A percentile compares a stretch with the other conserved stretches of the same genome.
These are phyloP conservation scores for Lolium rigidum DNA, from an alignment of 176 grass and related monocot species.

Conservation along the genomic window DNA sequence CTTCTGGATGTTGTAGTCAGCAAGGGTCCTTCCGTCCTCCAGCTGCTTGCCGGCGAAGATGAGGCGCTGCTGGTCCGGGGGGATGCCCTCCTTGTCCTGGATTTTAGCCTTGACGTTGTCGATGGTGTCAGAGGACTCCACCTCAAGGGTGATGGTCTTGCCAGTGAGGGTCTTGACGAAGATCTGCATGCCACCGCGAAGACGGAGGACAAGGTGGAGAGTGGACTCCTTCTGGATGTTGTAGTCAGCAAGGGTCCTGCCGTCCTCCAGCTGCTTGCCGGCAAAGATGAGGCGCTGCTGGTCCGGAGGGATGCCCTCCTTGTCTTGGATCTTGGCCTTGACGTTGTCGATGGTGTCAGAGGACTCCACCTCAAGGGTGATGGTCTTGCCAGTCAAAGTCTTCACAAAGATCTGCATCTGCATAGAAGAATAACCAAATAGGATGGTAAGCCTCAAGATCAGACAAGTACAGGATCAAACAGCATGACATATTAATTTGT, in stretches of 20 bases:
- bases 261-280: constrained; percentile 67
- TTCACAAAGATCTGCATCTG: constrained; percentile 75
- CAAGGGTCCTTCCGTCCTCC: constrained; percentile 64
- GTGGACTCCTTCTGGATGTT: too few species aligned
- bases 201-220: too few species aligned
- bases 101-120: constrained; percentile 72
- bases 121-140: constrained; percentile 58
- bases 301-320: constrained; percentile 76
- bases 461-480: neutral
- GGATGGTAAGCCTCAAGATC: neutral
- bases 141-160: constrained; percentile 70
- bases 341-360: constrained; percentile 75
- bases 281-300: constrained; percentile 64
- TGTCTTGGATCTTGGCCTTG: constrained; percentile 85
- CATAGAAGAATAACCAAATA: neutral
- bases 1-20: constrained; percentile 85
- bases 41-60: constrained; percentile 75
- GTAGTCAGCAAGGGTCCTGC: constrained; percentile 44
- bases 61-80: constrained; percentile 68
- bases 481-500: neutral
- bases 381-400: constrained; percentile 61
- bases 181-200: constrained; percentile 49
- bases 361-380: constrained; percentile 50
- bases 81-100: constrained; percentile 78
- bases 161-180: constrained; percentile 57